Percentiles rank a stretch among this genome's conserved stretches.
Evolutionary conservation across 2,329 filamentous ascomycete species (phyloP).

Genomic region (Neofusicoccum laricinum): DNA sequence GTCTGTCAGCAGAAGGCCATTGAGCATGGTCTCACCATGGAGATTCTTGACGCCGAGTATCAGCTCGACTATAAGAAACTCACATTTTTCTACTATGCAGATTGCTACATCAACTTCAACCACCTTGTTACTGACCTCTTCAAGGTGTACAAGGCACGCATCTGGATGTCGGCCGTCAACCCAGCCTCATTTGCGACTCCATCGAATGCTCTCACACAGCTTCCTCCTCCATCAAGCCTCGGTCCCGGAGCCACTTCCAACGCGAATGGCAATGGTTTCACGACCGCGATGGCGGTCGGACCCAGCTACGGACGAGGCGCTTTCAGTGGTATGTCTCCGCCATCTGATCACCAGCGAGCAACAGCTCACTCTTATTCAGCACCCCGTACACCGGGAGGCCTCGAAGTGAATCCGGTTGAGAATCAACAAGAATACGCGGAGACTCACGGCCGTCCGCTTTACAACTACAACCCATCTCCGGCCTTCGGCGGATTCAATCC

Average conservation of each 20-base stretch:
- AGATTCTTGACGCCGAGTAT: constrained; percentile 97
- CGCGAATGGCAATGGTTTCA: constrained; percentile 16
- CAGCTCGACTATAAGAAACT: constrained; percentile 99
- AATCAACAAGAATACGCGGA: constrained; percentile 10
- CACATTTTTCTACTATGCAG: constrained; percentile 98
- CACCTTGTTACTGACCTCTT: constrained; percentile 94
- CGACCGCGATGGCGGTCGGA: constrained; percentile 4
- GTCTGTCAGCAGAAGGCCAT: constrained; percentile 96
- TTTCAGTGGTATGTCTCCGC: constrained; percentile 10
- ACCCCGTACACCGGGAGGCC: constrained; percentile 7
- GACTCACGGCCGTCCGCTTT: not conserved
- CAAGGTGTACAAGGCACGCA: constrained; percentile 98
- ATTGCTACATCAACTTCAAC: constrained; percentile 99
- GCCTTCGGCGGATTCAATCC: constrained; percentile 15
- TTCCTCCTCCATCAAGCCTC: constrained; percentile 36
- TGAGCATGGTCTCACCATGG: constrained; percentile 94
- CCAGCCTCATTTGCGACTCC: constrained; percentile 72
- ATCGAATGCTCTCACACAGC: constrained; percentile 25
- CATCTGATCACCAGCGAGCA: not conserved
- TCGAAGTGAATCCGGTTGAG: not conserved
- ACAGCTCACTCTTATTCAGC: not conserved
- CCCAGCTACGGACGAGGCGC: constrained; percentile 10
- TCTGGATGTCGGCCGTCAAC: constrained; percentile 99
- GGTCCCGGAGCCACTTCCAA: constrained; percentile 35
- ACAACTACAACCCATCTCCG: constrained; percentile 9